Percentiles rank a stretch among this genome's conserved stretches.
Evolutionary conservation across 768 basidiomycete genomes (phyloP).

Genomic region (Mycena amicta): DNA sequence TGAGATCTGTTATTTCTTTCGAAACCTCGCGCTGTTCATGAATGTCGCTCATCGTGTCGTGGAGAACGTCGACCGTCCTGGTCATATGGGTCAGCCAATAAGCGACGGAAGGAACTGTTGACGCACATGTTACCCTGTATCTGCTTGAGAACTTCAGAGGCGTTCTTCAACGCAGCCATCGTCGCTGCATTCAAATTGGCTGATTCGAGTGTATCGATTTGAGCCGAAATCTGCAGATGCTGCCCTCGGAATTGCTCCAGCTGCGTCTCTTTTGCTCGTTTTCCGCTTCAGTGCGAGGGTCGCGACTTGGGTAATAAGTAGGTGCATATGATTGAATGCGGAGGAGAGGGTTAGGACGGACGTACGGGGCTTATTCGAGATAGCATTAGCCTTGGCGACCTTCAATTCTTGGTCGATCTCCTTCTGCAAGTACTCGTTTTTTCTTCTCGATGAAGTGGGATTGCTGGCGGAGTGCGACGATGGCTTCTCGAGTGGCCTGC

Average conservation of each 20-base stretch:
- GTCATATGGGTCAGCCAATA: neutral
- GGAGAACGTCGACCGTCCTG: constrained; percentile 86
- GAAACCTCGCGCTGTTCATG: constrained; percentile 89
- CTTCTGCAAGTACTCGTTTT: constrained; percentile 91
- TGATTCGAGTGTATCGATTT: constrained; percentile 95
- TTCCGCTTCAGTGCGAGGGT: constrained; percentile 86
- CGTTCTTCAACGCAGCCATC: constrained; percentile 95
- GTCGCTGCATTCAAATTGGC: constrained; percentile 98
- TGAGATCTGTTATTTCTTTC: constrained; percentile 86
- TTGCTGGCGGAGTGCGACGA: constrained; percentile 89
- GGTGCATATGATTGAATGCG: no score
- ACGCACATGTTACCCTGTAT: constrained; percentile 90
- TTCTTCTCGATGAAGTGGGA: constrained; percentile 98
- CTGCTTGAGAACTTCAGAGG: constrained; percentile 80
- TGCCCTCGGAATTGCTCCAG: constrained; percentile 83
- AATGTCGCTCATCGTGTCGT: constrained; percentile 82
- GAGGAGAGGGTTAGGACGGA: constrained; percentile 21
- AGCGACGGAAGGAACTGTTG: neutral
- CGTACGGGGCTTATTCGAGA: constrained; percentile 89
- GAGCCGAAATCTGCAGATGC: constrained; percentile 88
- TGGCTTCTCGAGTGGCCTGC: constrained; percentile 85
- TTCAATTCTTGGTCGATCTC: constrained; percentile 91
- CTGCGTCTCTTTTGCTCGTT: constrained; percentile 86
- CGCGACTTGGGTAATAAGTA: constrained; percentile 52
- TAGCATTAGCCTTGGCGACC: constrained; percentile 92